Base-by-base conservation (phyloP, 1,284 basidiomycete species). In the Caloboletus inedulis region DNA sequence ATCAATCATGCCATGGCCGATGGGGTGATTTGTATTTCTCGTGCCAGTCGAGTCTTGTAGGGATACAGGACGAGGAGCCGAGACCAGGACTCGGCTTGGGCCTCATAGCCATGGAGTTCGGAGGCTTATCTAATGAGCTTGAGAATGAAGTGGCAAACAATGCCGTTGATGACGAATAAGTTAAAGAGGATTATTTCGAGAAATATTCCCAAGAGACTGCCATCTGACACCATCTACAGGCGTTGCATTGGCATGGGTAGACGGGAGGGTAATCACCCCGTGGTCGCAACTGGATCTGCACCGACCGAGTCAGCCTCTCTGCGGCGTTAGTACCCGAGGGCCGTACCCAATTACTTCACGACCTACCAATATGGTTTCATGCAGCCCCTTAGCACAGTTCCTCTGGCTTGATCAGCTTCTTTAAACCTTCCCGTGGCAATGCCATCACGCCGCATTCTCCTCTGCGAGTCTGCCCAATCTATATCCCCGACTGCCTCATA, bases 291-390 rank as follows among this genome's bases (percentile, higher is more conserved):
- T 68, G 40, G 25, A 55, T 56, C 54, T 59, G 25, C 54, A 61
- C 65, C 69, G 65, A 69, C 59, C 43, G 53, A 49, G 63, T 65
- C 46, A 60, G 58, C 60, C 54, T 51, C 46, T 53, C 37, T 66
- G 64, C 68, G 69, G 65, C 58, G 66, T 64, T 69, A 69, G 55
- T 69, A 56, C 51, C 65, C 65, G 65, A 63, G 48, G 34, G 62
- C 52, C 55, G 63, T 43, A 58, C 41, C 59, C 52, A 55, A 66
- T 68, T 68, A 65, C 63, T 67, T 66, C 62, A 65, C 52, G 35
- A 40, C 56, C 48, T 53, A 68, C 67, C 44, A 53, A 68, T 65
- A 63, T 65, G 64, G 64, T 65, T 56, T 66, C 58, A 68, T 68
- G 66, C 67, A 68, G 57, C 49, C 65, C 67, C 67, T 69, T 66